Conservation (phyloP, 1,139 yeast species). For the Ogataea hybrid region DNA sequence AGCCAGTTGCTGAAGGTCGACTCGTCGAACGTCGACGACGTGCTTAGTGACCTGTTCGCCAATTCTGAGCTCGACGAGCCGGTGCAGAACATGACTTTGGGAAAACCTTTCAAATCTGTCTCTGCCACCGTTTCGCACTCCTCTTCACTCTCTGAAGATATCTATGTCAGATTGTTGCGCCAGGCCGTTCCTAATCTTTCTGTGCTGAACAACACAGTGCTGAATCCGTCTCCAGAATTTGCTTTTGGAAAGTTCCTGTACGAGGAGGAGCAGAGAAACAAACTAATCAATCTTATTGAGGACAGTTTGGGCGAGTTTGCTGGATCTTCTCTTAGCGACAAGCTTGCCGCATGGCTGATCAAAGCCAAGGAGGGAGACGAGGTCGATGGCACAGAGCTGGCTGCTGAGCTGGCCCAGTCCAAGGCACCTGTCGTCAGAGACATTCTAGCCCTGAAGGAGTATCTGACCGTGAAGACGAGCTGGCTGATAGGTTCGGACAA, state of each 20-base stretch:
- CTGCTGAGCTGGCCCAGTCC: conserved; percentile 41
- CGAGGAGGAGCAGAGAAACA: conserved; percentile 48
- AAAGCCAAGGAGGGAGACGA: conserved; percentile 35
- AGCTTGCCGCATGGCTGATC: conserved; percentile 70
- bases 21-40: conserved; percentile 41
- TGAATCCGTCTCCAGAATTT: conserved; percentile 64
- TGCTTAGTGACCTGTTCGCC: conserved; percentile 48
- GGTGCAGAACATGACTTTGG: conserved; percentile 61
- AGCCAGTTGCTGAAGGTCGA: conserved; percentile 55
- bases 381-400: conserved; percentile 33
- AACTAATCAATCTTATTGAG: conserved; percentile 48
- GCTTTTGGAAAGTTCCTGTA: conserved; percentile 80
- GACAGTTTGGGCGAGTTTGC: conserved; percentile 39
- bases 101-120: conserved; percentile 35
- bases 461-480: conserved; percentile 48
- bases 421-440: conserved; percentile 29
- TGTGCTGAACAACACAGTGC: conserved; percentile 59
- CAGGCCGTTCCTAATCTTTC: conserved; percentile 56
- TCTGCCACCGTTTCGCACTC: conserved; percentile 10
- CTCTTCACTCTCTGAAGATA: conserved; percentile 59
- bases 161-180: conserved; percentile 70
- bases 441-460: conserved; percentile 45
- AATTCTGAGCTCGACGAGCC: conserved; percentile 57
- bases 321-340: conserved; percentile 47
- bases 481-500: conserved; percentile 96